phyloP scores from a whole-genome alignment of 495 filamentous ascomycete genomes.

The Haplographium delicatum region DNA sequence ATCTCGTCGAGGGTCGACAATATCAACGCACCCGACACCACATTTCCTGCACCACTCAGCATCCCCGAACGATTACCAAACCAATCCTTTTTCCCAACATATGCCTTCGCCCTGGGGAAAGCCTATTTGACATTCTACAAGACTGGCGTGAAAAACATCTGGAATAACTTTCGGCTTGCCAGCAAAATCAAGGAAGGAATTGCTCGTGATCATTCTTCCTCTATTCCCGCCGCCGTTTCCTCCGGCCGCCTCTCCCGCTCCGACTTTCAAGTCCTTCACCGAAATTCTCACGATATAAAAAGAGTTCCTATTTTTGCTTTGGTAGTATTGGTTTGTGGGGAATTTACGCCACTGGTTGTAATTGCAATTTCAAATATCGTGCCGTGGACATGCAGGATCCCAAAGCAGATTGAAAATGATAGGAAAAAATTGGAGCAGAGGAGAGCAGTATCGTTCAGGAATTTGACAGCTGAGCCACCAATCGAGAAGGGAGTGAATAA shows the following conservation, averaged over 20 bases:
- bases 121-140: constrained; percentile 81
- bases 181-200: constrained; percentile 30
- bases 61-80: constrained; percentile 39
- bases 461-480: constrained; percentile 16
- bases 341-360: constrained; percentile 74
- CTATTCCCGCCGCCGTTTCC: constrained; percentile 29
- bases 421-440: constrained; percentile 42
- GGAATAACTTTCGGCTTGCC: constrained; percentile 46
- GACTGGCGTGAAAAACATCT: constrained; percentile 66
- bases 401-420: constrained; percentile 60
- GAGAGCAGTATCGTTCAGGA: constrained; percentile 37
- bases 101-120: constrained; percentile 47
- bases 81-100: constrained; percentile 32
- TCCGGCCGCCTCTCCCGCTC: constrained; percentile 41
- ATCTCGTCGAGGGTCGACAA: too few species aligned
- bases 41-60: constrained; percentile 52
- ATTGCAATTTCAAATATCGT: constrained; percentile 62
- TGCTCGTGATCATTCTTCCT: not conserved
- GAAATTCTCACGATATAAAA: constrained; percentile 60
- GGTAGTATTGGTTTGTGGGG: constrained; percentile 70
- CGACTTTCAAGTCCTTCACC: constrained; percentile 61
- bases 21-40: constrained; percentile 54
- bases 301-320: constrained; percentile 73
- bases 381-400: constrained; percentile 76
- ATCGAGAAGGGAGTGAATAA: constrained; percentile 7